phyloP scores from a whole-genome alignment of 352 stramenopile species.

The Blastocystis sp. region DNA sequence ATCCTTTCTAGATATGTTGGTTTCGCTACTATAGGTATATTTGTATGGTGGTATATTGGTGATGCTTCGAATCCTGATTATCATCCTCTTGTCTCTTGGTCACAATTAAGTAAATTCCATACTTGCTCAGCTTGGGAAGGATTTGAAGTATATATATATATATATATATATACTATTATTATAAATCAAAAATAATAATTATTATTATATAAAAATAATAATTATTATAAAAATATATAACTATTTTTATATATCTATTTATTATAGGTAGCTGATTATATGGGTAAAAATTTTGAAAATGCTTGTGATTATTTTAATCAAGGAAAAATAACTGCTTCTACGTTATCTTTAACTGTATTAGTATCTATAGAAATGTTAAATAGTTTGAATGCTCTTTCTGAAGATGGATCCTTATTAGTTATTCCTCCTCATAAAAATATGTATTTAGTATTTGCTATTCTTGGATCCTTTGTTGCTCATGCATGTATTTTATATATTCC shows the following conservation, averaged over 20 bases:
- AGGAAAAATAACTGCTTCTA: slow-evolving; percentile 68
- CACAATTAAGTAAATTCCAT: slow-evolving; percentile 66
- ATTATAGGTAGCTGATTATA: slow-evolving; percentile 35
- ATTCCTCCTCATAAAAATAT: slow-evolving; percentile 75
- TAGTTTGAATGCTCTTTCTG: slow-evolving; percentile 68
- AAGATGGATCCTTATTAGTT: slow-evolving; percentile 53
- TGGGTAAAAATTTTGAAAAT: slow-evolving; percentile 49
- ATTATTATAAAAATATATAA: too few species aligned
- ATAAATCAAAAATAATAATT: slow-evolving; percentile 20
- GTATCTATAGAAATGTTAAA: slow-evolving; percentile 85
- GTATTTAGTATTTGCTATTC: slow-evolving; percentile 72
- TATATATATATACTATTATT: slow-evolving; percentile 38
- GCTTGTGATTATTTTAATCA: slow-evolving; percentile 73
- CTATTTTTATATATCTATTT: slow-evolving; percentile 66
- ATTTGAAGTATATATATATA: slow-evolving; percentile 53
- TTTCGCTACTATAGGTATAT: slow-evolving; percentile 68
- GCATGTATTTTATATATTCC: slow-evolving; percentile 78
- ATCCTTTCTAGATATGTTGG: slow-evolving; percentile 65
- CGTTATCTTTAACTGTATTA: slow-evolving; percentile 69
- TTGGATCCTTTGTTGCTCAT: slow-evolving; percentile 71
- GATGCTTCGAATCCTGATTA: slow-evolving; percentile 60
- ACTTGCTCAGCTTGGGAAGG: slow-evolving; percentile 68
- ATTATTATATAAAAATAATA: slow-evolving; percentile 1
- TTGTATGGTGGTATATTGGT: slow-evolving; percentile 74
- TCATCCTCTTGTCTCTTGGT: slow-evolving; percentile 65